Evolutionary conservation across 2,329 filamentous ascomycete genomes (phyloP).

Genomic region (Canariomyces notabilis): DNA sequence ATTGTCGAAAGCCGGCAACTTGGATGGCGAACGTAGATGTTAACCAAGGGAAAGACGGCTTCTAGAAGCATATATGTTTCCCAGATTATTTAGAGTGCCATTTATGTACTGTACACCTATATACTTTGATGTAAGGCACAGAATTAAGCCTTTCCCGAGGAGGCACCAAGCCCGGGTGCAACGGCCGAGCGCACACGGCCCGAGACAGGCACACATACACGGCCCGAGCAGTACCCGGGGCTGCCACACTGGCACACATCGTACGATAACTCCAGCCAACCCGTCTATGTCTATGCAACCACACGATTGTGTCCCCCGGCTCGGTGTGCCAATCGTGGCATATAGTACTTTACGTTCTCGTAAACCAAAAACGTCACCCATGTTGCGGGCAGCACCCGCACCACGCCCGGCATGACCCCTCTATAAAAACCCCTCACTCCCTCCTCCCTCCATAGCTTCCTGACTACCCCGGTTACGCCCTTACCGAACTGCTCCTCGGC

Average conservation of each 20-base stretch:
- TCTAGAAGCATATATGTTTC: no score
- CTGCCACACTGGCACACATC: background rate
- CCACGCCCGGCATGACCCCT: conserved; percentile 80
- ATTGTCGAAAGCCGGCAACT: no score
- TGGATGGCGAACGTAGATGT: no score
- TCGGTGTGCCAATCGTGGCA: conserved; percentile 42
- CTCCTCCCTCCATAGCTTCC: conserved; percentile 72
- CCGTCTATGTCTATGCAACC: conserved; percentile 10
- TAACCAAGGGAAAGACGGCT: no score
- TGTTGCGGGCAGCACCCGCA: conserved; percentile 87
- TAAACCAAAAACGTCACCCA: conserved; percentile 97
- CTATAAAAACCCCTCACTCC: conserved; percentile 84
- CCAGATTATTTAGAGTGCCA: no score
- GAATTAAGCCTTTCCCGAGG: no score
- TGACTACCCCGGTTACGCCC: conserved; percentile 64
- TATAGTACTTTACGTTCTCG: conserved; percentile 79
- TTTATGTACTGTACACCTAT: no score
- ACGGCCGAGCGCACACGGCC: no score
- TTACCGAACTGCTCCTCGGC: conserved; percentile 69
- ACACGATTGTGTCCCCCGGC: background rate
- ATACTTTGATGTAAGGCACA: no score
- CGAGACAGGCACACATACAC: background rate
- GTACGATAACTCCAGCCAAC: background rate
- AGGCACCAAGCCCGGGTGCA: no score
- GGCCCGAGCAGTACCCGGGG: no score